Base-by-base conservation (phyloP, 371 early-diverging fungal species). In the Coemansia sp. region DNA sequence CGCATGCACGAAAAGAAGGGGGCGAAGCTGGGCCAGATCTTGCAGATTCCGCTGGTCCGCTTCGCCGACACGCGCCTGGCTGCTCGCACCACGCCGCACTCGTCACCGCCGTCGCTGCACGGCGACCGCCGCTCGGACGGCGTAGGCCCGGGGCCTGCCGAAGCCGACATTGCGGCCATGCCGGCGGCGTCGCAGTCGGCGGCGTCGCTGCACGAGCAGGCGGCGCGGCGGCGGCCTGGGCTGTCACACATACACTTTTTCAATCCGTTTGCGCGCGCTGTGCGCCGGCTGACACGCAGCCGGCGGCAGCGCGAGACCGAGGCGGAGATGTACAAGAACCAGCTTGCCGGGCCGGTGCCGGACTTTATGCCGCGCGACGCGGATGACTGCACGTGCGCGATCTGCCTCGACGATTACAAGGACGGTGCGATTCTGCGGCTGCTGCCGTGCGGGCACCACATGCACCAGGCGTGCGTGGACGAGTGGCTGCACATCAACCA, bases 391-490 rank as follows among this genome's bases (percentile, higher is more conserved):
- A 58, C 71, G 41, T 99, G 99, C 73, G 89, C 89, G 13, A 93
- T 99, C 62, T 99, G 99, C 80, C 80, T 98, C 64, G 89, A 90
- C 51, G 91, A 91, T 49, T 97, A 91, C 74, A 79, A 82, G 47
- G 85, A 86, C 13, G 89, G 86, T 9, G 92, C 93, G 30, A 77
- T 84, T 26, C 76, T 96, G n/a, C 81, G 96, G 4, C 81, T 88
- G 30, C 78, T 99, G 65, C 89, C 89, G 2, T 99, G 99, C 78
- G 76, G 80, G 13, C 99, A 99, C 76, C 85, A 84, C 50, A 96
- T 93, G 81, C 99, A 99, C 78, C 81, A 85, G 39, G 78, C 80
- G 2, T 99, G 99, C 79, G 88, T 98, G 30, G 97, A 95, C 63
- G 83, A 83, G 50, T 91, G 92, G 92, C 80, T 92, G n/a, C 89